Evolutionary conservation across 1,284 basidiomycete species (phyloP).

Genomic region (Ganoderma lingzhi): DNA sequence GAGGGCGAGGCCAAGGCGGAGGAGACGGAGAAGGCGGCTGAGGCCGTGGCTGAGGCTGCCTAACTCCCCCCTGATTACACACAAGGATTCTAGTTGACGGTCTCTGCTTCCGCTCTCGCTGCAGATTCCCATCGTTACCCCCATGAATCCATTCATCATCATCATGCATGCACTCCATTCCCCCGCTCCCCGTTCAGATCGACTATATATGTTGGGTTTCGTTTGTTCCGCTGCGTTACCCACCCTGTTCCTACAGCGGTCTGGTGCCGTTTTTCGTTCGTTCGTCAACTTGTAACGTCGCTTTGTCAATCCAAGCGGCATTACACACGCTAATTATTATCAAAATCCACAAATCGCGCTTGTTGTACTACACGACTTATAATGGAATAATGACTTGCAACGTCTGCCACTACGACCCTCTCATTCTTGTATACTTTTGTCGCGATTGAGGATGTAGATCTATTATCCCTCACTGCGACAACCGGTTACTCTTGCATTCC

Average conservation of each 20-base stretch:
- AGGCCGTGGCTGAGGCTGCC: conserved; percentile 38
- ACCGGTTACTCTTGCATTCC: conserved; percentile 2
- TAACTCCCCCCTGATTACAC: conserved; percentile 13
- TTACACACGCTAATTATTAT: conserved; percentile 22
- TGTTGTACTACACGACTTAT: conserved; percentile 28
- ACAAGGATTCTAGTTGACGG: conserved; percentile 25
- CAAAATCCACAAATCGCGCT: conserved; percentile 21
- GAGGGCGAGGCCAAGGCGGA: conserved; percentile 51
- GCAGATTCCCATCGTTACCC: conserved; percentile 23
- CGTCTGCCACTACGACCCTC: conserved; percentile 12
- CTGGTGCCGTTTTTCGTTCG: conserved; percentile 57
- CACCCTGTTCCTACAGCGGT: conserved; percentile 43
- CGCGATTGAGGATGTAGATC: not conserved
- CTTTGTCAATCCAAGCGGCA: conserved; percentile 46
- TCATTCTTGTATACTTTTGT: not conserved
- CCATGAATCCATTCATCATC: conserved; percentile 20
- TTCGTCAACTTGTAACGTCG: conserved; percentile 49
- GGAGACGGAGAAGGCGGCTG: conserved; percentile 40
- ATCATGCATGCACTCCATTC: conserved; percentile 22
- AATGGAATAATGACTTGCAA: conserved; percentile 32
- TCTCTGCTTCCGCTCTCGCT: conserved; percentile 15
- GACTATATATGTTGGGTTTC: conserved; percentile 29
- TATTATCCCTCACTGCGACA: not conserved
- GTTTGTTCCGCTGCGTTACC: conserved; percentile 30
- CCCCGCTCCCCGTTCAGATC: conserved; percentile 31